Evolutionary conservation across 2,329 filamentous ascomycete genomes (phyloP).

Genomic region (Apiospora saccharicola): DNA sequence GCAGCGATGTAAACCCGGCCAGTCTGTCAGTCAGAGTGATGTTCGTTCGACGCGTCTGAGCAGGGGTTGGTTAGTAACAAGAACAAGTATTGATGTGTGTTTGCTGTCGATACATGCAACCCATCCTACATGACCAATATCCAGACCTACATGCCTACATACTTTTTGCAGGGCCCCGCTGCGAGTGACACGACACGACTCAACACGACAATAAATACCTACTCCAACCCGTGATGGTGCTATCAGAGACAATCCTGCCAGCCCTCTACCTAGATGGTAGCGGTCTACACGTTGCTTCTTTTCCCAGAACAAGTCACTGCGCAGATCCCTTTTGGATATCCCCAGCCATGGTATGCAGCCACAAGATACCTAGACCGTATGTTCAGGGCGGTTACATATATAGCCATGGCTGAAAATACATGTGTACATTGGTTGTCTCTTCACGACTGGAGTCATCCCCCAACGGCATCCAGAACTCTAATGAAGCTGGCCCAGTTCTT

Average conservation of each 20-base stretch:
- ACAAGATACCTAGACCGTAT: background rate
- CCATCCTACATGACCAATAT: background rate
- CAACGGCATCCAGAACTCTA: background rate
- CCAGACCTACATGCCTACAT: background rate
- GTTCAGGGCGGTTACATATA: background rate
- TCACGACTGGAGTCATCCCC: background rate
- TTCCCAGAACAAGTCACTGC: background rate
- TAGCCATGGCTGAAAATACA: background rate
- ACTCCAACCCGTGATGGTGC: background rate
- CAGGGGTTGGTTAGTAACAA: background rate
- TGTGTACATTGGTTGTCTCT: background rate
- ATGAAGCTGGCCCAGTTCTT: background rate
- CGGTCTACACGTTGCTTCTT: background rate
- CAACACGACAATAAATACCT: background rate
- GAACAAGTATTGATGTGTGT: background rate
- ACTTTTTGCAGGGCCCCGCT: background rate
- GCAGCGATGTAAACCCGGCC: background rate
- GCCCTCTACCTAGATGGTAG: background rate
- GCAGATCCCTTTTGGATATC: background rate
- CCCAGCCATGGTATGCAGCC: constrained; percentile 1
- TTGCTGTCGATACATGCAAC: background rate
- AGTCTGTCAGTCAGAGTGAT: background rate
- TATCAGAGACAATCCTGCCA: background rate
- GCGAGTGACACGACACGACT: constrained; percentile 7
- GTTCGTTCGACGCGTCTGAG: background rate